Evolutionary conservation across 768 basidiomycete genomes (phyloP), one percentile per base, ranked within the genome.

Genomic region (Pleurotus platypus): DNA sequence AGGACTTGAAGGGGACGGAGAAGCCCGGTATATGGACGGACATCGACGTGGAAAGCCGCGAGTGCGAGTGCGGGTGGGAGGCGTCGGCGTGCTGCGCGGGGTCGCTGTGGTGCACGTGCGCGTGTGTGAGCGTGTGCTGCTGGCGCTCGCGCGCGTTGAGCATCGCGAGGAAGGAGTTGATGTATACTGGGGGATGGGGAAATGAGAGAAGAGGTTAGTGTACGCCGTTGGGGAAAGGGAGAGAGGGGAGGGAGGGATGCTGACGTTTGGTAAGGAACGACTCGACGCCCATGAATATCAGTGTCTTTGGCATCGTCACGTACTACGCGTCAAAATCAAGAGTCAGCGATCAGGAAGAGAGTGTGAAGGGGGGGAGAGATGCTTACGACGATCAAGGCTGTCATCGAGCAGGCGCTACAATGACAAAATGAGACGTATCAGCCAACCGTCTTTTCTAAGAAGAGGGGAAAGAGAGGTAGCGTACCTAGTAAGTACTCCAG

Each of bases 111-210:
- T 35, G 30, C 8, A 35, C 30, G 30, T 35, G 30, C 8, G 30
- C 11, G 8, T 35, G 30, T 8, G 30, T 15, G 30, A 9, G 30
- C 11, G 30, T 26, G 30, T 50, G 30, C 30, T 1, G 30, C 26
- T 27, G 30, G n/a, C 49, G 49, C 16, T 50, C 49, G 26, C 49
- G 49, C 13, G 49, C 15, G 30, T 50, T 50, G 30, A 50, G 49
- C 50, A 50, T 50, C 2, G 49, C 49, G 20, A 50, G 30, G 27
- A 50, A 50, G 12, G 49, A 50, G n/a, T 50, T 50, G 27, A 50
- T 50, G 49, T 50, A 50, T 37, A 50, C 49, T 50, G 20, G 15
- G 27, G 1, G 1, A 12, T n/a, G 5, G 7, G 22, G 49, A 30
- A 18, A 18, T 18, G 18, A 18, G 18, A 18, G 18, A 4, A 26